Conservation (phyloP, 139 green algal species). For the Spirogloea muscicola region DNA sequence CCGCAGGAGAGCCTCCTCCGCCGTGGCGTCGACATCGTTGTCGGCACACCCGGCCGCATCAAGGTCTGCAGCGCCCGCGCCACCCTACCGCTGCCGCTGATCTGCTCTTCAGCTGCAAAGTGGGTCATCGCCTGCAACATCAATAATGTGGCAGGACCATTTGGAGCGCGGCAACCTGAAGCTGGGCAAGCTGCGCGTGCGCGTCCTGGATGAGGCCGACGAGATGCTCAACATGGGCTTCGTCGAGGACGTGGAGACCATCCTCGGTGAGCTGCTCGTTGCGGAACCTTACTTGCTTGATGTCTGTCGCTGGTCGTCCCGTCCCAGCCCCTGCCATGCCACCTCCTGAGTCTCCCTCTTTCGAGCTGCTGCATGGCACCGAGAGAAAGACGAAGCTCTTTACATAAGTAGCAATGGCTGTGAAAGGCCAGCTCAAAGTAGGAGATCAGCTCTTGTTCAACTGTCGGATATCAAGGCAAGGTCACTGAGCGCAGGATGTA, state of each 20-base stretch:
- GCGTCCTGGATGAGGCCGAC: conserved; percentile 97
- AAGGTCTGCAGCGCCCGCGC: no score
- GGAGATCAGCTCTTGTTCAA: no score
- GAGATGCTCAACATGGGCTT: conserved; percentile 99
- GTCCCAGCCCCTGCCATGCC: not conserved
- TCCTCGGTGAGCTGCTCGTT: conserved; percentile 62
- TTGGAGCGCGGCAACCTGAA: conserved; percentile 80
- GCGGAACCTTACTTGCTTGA: not conserved
- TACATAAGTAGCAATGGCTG: no score
- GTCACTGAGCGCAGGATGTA: no score
- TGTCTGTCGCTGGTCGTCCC: not conserved
- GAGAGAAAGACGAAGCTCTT: no score
- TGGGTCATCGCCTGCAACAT: no score
- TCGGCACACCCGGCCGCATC: conserved; percentile 57
- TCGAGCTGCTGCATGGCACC: no score
- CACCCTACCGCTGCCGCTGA: no score
- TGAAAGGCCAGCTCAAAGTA: no score
- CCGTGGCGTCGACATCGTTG: conserved; percentile 89
- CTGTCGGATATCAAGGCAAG: no score
- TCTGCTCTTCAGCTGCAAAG: no score
- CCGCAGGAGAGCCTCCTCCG: conserved; percentile 73
- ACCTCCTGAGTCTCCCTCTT: no score
- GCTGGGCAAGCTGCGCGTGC: conserved; percentile 71
- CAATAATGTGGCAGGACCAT: conserved; percentile 97
- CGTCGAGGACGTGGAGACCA: conserved; percentile 97